These are phyloP conservation scores for Hypoxylon sp. DNA, from an alignment of 2,329 filamentous ascomycete genomes.

Conservation along the genomic window DNA sequence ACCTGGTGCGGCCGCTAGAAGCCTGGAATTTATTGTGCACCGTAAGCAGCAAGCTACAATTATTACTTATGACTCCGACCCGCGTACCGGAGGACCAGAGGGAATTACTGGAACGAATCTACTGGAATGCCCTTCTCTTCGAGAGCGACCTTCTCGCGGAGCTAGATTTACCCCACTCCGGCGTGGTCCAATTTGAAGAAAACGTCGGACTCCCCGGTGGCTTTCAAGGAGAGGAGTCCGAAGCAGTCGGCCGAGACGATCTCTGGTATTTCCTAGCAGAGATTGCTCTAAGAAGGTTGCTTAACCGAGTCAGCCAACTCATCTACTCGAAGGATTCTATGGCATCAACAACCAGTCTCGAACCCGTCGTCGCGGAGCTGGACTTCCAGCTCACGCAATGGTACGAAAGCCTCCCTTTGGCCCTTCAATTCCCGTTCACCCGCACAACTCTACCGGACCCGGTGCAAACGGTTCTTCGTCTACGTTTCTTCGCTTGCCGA, in stretches of 20 bases:
- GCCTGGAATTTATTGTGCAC: slow-evolving; percentile 85
- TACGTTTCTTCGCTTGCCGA: slow-evolving; percentile 86
- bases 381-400: slow-evolving; percentile 87
- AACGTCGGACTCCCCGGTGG: slow-evolving; percentile 81
- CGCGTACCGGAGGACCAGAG: slow-evolving; percentile 76
- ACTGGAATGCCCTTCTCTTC: slow-evolving; percentile 85
- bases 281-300: slow-evolving; percentile 79
- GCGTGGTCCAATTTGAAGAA: slow-evolving; percentile 85
- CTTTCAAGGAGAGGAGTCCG: slow-evolving; percentile 77
- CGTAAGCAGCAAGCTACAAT: slow-evolving; percentile 83
- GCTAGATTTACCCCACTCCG: slow-evolving; percentile 83
- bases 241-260: slow-evolving; percentile 77
- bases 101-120: slow-evolving; percentile 81
- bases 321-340: slow-evolving; percentile 81
- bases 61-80: slow-evolving; percentile 79
- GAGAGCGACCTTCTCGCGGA: slow-evolving; percentile 85
- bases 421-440: slow-evolving; percentile 82
- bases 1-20: slow-evolving; percentile 83
- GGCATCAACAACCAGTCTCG: slow-evolving; percentile 77
- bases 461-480: slow-evolving; percentile 80
- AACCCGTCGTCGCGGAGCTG: slow-evolving; percentile 81
- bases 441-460: slow-evolving; percentile 75
- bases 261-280: slow-evolving; percentile 89
- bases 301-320: slow-evolving; percentile 83
- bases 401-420: slow-evolving; percentile 81